These are phyloP conservation scores for Micractinium sp. DNA, from an alignment of 139 green algal species.

Conservation along the genomic window DNA sequence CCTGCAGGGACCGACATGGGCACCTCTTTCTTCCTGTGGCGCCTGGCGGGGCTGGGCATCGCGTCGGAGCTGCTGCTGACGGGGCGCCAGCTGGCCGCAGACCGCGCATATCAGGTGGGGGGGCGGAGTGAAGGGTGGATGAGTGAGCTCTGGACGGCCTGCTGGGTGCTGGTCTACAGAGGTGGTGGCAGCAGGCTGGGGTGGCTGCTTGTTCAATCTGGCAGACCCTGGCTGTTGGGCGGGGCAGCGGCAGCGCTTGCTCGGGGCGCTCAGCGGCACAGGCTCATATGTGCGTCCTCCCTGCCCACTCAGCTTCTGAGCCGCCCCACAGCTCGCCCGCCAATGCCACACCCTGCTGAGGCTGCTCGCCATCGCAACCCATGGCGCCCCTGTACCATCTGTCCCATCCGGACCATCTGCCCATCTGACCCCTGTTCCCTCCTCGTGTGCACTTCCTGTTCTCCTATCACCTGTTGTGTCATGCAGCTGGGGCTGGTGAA, in stretches of 20 bases:
- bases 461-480: not conserved
- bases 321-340: too few relatives aligned
- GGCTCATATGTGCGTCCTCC: too few relatives aligned
- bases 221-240: too few relatives aligned
- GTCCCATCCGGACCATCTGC: not conserved
- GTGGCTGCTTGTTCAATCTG: not conserved
- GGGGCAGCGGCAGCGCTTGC: too few relatives aligned
- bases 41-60: constrained; percentile 34
- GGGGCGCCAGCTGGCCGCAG: constrained; percentile 21
- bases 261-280: too few relatives aligned
- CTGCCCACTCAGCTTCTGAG: too few relatives aligned
- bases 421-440: not conserved
- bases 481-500: constrained; percentile 41
- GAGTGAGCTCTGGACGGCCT: not conserved
- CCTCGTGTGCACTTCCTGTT: not conserved
- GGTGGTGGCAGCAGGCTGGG: too few relatives aligned
- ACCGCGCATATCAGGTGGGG: constrained; percentile 34
- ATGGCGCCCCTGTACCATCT: not conserved
- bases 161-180: too few relatives aligned
- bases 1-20: constrained; percentile 44
- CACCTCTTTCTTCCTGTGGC: constrained; percentile 43
- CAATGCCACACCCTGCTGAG: not conserved
- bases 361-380: not conserved
- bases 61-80: constrained; percentile 48
- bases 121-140: not conserved